phyloP scores from a whole-genome alignment of 257 asterid species.

The Ocimum tenuiflorum region DNA sequence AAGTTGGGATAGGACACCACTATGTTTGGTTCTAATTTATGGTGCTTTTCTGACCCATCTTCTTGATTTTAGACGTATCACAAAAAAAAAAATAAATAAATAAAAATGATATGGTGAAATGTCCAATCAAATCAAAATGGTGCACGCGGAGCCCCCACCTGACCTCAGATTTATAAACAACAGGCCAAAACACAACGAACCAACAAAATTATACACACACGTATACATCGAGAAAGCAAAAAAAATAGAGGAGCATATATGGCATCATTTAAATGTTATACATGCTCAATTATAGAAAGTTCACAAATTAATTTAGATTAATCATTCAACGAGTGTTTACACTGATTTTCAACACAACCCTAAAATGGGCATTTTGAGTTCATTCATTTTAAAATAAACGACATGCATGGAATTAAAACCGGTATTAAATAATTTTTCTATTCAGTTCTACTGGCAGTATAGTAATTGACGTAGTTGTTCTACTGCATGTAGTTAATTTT shows the following conservation, averaged over 20 bases:
- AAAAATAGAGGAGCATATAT: background rate
- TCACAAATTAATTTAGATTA: too few species aligned
- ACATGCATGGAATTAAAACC: too few species aligned
- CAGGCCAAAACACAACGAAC: background rate
- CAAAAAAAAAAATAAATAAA: background rate
- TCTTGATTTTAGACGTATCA: background rate
- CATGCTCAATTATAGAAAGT: background rate
- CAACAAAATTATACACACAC: background rate
- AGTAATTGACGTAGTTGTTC: too few species aligned
- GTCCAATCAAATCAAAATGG: slow-evolving; percentile 26
- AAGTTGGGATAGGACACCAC: slow-evolving; percentile 17
- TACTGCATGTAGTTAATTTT: too few species aligned
- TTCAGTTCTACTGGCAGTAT: too few species aligned
- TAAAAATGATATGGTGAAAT: slow-evolving; percentile 16
- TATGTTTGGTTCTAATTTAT: slow-evolving; percentile 17
- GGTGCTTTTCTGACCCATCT: slow-evolving; percentile 16
- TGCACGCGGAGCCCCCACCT: slow-evolving; percentile 17
- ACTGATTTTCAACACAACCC: background rate
- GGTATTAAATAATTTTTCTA: too few species aligned
- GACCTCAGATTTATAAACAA: background rate
- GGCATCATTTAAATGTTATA: background rate
- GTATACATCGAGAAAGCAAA: too few species aligned
- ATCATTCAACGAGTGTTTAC: too few species aligned
- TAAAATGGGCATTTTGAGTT: too few species aligned
- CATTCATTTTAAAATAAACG: too few species aligned